These are phyloP conservation scores for Sugiyamaella chiloensis DNA, from an alignment of 805 yeast genomes.

Conservation along the genomic window DNA sequence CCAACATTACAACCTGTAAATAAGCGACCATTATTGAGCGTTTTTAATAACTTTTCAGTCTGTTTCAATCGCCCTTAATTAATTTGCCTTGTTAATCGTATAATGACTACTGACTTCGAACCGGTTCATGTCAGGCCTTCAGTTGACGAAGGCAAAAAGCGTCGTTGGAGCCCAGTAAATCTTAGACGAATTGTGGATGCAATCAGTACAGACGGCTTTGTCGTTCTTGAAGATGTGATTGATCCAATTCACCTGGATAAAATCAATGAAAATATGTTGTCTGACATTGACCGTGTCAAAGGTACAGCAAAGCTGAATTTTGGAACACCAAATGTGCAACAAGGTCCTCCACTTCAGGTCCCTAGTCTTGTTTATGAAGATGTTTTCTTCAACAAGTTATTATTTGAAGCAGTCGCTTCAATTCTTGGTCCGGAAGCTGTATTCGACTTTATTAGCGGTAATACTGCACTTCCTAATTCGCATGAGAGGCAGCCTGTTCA, in stretches of 20 bases:
- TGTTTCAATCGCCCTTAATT: too few species aligned
- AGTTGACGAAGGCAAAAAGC: conserved; percentile 8
- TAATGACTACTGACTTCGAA: background rate
- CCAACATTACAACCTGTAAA: too few species aligned
- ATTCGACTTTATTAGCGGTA: conserved; percentile 19
- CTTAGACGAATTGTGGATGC: conserved; percentile 17
- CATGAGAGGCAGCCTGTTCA: conserved; percentile 21
- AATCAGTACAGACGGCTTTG: conserved; percentile 15
- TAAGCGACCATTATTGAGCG: too few species aligned
- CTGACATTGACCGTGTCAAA: conserved; percentile 12
- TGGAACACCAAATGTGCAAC: conserved; percentile 22
- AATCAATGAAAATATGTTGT: conserved; percentile 17
- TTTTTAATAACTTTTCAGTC: too few species aligned
- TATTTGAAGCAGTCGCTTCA: conserved; percentile 13
- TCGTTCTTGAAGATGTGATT: conserved; percentile 15
- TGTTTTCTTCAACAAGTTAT: conserved; percentile 16
- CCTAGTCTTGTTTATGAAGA: conserved; percentile 15
- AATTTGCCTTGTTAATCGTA: too few species aligned
- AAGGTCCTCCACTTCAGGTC: conserved; percentile 18
- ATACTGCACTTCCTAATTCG: conserved; percentile 16
- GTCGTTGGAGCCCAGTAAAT: conserved; percentile 15
- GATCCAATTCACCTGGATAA: conserved; percentile 18
- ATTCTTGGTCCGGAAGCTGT: conserved; percentile 19
- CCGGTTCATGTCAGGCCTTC: conserved; percentile 7
- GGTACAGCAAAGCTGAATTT: conserved; percentile 13